phyloP scores from a whole-genome alignment of 2,329 filamentous ascomycete genomes.

The Aaosphaeria pasadenensis region DNA sequence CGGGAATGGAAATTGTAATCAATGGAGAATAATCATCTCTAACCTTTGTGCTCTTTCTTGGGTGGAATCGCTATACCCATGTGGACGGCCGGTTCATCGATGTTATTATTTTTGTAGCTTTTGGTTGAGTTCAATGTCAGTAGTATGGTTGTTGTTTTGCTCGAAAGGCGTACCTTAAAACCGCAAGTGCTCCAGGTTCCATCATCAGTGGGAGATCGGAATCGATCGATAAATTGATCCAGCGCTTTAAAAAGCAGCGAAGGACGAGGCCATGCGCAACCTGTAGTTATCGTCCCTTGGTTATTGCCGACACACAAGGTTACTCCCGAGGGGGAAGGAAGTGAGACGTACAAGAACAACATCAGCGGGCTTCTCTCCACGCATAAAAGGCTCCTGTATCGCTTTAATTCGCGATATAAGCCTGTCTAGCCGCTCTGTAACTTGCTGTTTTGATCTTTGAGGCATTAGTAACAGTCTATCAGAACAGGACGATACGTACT shows the following conservation, averaged over 20 bases:
- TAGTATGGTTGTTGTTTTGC: background rate
- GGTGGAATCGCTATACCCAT: conserved; percentile 1
- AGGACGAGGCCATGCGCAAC: conserved; percentile 86
- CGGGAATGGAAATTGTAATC: too few relatives aligned
- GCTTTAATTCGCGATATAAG: conserved; percentile 70
- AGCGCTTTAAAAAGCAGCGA: conserved; percentile 79
- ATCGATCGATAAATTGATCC: conserved; percentile 67
- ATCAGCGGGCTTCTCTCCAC: conserved; percentile 53
- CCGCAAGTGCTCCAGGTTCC: conserved; percentile 80
- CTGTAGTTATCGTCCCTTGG: conserved; percentile 2
- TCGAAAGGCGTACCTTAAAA: conserved; percentile 62
- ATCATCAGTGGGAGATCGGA: conserved; percentile 71
- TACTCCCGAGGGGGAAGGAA: background rate
- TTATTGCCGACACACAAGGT: background rate
- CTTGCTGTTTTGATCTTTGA: conserved; percentile 57
- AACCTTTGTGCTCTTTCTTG: too few relatives aligned
- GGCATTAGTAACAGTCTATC: background rate
- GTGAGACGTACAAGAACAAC: conserved; percentile 53
- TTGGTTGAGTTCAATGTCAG: background rate
- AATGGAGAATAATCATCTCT: too few relatives aligned
- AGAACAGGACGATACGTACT: conserved; percentile 41
- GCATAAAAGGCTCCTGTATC: conserved; percentile 50
- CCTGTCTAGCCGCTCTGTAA: conserved; percentile 68
- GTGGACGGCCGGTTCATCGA: conserved; percentile 1
- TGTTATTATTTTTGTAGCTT: conserved; percentile 3